Base-by-base conservation (phyloP, 2,329 filamentous ascomycete genomes). In the Fusarium xylarioides region DNA sequence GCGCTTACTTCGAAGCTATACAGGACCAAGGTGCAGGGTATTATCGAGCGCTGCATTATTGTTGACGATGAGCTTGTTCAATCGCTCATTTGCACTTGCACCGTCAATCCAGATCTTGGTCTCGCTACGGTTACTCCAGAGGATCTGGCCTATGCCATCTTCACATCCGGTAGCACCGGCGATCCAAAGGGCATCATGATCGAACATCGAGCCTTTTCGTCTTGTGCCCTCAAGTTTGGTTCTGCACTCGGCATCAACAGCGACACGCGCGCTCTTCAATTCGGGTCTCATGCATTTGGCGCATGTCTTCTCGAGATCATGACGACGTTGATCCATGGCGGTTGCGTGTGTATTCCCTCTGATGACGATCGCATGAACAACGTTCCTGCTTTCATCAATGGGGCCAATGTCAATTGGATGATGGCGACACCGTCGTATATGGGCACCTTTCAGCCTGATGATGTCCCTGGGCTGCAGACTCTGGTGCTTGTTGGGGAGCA, bases 161-260 rank as follows among this genome's bases (percentile, higher is more conserved):
- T 78, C 26, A 78, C 74, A 0, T 77, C 75, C 2, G 75, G 76
- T 4, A 76, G 67, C 21, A 77, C 75, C 1, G 76, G 73, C 0
- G 57, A 61, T 7, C 74, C 76, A 0, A 78, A 78, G 16, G 76
- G 76, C 4, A 50, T 54, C 32, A 59, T 60, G 47, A 66, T 55
- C 16, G 44, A 58, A 8, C 63, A 71, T 7, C 38, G 23, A 16
- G 66, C 52, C 2, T 70, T 71, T 19, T n/a, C 43, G 1, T 60
- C 66, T 0, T 66, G 53, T 19, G 47, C 55, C 7, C 8, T 50
- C 32, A 44, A 40, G 3, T 68, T 66, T 4, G 53, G 55, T 0
- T 28, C 47, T 19, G 42, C 42, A 0, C 32, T 70, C 0, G 58
- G 38, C 2, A 58, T 70, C 5, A 59, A 32, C 8, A n/a, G 7